A percentile compares a stretch with the other conserved stretches of the same genome.
Conservation (phyloP, 352 stramenopile species). For the Globisporangium sylvaticum region DNA sequence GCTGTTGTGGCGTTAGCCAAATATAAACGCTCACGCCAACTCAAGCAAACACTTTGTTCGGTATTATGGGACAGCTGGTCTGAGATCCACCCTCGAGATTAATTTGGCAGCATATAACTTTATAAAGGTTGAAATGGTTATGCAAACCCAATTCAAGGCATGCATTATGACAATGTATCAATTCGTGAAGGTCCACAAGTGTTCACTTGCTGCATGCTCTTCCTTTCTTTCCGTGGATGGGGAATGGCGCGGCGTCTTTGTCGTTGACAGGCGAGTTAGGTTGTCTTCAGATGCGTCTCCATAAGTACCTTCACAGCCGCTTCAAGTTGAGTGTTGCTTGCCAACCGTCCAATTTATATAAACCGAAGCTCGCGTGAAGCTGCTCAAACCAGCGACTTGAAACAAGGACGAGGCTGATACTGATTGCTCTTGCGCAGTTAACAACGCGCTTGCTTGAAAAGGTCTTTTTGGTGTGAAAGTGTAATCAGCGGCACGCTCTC, state of each 20-base stretch:
- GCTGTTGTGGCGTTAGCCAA: no score
- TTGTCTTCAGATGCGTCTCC: neutral
- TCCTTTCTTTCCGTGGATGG: neutral
- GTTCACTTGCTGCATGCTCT: neutral
- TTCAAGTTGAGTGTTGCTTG: constrained; percentile 5
- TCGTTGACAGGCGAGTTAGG: neutral
- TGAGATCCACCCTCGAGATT: neutral
- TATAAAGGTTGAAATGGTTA: neutral
- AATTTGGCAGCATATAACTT: neutral
- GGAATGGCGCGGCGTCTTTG: constrained; percentile 11
- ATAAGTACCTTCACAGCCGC: neutral
- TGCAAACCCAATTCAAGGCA: fast-evolving
- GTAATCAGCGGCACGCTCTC: neutral
- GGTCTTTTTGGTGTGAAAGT: neutral
- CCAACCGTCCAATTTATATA: no score
- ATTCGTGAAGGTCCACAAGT: neutral
- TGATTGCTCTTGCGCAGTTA: neutral
- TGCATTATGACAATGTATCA: neutral
- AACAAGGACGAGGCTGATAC: neutral
- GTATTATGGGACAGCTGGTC: neutral
- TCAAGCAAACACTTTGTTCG: neutral
- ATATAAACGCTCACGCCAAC: neutral
- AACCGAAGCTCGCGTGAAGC: no score
- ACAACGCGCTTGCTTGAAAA: neutral
- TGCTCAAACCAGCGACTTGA: neutral